Conservation (phyloP, 805 yeast species). For the Priceomyces castillae region DNA sequence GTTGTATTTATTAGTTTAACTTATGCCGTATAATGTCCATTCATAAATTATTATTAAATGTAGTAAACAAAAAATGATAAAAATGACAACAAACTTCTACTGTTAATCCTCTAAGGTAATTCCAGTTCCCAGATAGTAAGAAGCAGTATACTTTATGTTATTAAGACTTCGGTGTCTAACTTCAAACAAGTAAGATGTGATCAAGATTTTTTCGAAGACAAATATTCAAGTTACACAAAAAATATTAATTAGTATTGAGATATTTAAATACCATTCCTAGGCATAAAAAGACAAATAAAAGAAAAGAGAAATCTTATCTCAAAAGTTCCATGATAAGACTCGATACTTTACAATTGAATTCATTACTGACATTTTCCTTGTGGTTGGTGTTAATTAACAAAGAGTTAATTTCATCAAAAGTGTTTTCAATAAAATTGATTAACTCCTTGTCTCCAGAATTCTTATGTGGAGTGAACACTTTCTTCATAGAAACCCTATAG, state of each 20-base stretch:
- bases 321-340: conserved; percentile 11
- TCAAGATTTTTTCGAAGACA: background rate
- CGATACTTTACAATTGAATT: conserved; percentile 18
- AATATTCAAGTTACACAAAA: background rate
- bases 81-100: background rate
- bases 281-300: background rate
- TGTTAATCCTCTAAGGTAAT: background rate
- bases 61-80: background rate
- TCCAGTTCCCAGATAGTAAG: background rate
- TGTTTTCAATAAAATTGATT: conserved; percentile 25
- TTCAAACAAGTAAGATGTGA: background rate
- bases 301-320: background rate
- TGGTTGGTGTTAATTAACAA: conserved; percentile 11
- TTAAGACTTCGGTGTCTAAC: background rate
- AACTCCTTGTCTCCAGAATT: conserved; percentile 31
- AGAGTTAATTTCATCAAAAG: conserved; percentile 26
- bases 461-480: conserved; percentile 34
- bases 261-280: background rate
- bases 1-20: background rate
- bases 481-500: conserved; percentile 36
- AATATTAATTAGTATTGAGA: too few relatives aligned
- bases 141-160: background rate
- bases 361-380: conserved; percentile 6
- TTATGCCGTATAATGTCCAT: background rate
- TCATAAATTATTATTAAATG: background rate